phyloP scores from a whole-genome alignment of 2,329 filamentous ascomycete species.

The Aspergillus piperis region DNA sequence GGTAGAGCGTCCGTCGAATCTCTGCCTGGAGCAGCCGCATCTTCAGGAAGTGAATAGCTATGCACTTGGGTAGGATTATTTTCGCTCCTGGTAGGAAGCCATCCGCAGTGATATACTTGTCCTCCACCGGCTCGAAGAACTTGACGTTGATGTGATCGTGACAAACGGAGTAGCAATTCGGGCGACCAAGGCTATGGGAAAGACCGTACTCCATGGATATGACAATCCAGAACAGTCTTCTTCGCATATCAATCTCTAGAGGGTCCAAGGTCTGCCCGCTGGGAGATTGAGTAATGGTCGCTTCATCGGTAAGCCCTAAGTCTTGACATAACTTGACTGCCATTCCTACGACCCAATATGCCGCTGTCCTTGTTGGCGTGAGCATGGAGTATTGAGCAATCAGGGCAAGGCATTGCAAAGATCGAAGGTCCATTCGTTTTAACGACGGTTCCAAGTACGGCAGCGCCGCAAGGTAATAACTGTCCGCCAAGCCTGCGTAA shows the following conservation, averaged over 20 bases:
- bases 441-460: constrained; percentile 80
- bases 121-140: constrained; percentile 80
- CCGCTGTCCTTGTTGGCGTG: constrained; percentile 86
- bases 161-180: constrained; percentile 78
- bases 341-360: constrained; percentile 90
- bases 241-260: constrained; percentile 83
- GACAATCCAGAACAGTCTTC: constrained; percentile 84
- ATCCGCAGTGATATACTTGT: constrained; percentile 75
- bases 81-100: constrained; percentile 72
- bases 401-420: constrained; percentile 83
- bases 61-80: constrained; percentile 77
- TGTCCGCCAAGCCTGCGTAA: constrained; percentile 91
- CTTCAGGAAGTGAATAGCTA: constrained; percentile 89
- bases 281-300: constrained; percentile 71
- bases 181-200: constrained; percentile 82
- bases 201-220: constrained; percentile 86
- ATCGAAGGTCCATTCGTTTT: constrained; percentile 83
- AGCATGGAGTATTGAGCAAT: constrained; percentile 90
- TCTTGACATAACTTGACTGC: constrained; percentile 87
- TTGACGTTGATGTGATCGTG: constrained; percentile 81
- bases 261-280: constrained; percentile 64
- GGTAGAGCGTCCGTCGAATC: constrained; percentile 81
- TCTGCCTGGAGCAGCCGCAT: constrained; percentile 88
- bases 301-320: constrained; percentile 82
- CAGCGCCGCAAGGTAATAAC: constrained; percentile 90